Conservation (phyloP, 805 yeast genomes). For the Teunomyces tritomae region DNA sequence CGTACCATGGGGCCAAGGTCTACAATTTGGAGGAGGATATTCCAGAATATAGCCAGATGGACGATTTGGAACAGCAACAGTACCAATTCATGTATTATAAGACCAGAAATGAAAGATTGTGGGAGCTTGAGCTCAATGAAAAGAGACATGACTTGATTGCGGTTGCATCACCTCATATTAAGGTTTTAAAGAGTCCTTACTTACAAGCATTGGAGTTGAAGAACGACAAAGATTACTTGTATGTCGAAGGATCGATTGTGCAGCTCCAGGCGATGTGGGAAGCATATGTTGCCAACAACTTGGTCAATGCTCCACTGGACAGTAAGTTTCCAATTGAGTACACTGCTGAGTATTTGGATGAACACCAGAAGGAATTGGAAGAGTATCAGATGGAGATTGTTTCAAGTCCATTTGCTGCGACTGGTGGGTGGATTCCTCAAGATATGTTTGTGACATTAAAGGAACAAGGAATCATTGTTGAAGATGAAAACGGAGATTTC, state of each 20-base stretch:
- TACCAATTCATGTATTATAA: constrained; percentile 83
- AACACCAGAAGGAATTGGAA: constrained; percentile 56
- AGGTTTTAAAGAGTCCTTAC: constrained; percentile 66
- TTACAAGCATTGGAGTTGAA: constrained; percentile 58
- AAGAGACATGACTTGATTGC: constrained; percentile 66
- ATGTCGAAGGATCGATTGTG: constrained; percentile 63
- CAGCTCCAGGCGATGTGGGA: constrained; percentile 72
- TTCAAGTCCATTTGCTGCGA: constrained; percentile 78
- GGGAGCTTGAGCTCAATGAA: constrained; percentile 76
- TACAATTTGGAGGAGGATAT: constrained; percentile 73
- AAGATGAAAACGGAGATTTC: constrained; percentile 49
- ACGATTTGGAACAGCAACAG: constrained; percentile 73
- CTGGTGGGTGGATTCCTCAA: constrained; percentile 95
- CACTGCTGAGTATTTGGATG: constrained; percentile 56
- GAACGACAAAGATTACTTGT: constrained; percentile 55
- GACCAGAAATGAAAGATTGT: constrained; percentile 86
- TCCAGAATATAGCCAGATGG: constrained; percentile 63
- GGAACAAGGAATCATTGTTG: constrained; percentile 62
- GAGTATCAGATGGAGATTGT: constrained; percentile 67
- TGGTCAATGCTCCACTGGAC: constrained; percentile 43
- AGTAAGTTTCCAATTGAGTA: constrained; percentile 59
- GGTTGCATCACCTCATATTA: constrained; percentile 80
- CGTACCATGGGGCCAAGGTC: constrained; percentile 85
- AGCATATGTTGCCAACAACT: constrained; percentile 54
- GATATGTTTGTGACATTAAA: constrained; percentile 77